These are phyloP conservation scores for Pichia heedii DNA, from an alignment of 805 yeast species.

Conservation along the genomic window DNA sequence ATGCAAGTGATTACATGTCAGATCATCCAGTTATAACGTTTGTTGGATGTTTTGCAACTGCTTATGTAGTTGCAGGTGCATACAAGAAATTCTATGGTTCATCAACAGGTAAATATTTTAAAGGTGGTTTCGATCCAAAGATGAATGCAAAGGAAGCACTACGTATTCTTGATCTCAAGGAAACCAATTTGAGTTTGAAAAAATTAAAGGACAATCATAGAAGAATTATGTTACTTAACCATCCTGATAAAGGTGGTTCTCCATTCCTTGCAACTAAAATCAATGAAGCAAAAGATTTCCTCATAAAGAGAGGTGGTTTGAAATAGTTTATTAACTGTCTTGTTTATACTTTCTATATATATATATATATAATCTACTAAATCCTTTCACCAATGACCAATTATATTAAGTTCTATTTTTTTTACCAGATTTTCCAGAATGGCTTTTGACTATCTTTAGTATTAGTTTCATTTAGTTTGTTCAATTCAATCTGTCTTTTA, in stretches of 20 bases:
- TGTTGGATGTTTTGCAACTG: constrained; percentile 55
- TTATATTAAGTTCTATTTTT: too few relatives aligned
- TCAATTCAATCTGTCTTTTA: constrained; percentile 23
- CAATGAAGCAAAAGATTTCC: constrained; percentile 81
- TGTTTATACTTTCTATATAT: constrained; percentile 7
- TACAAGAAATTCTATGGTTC: constrained; percentile 64
- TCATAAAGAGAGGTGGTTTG: constrained; percentile 53
- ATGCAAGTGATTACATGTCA: constrained; percentile 48
- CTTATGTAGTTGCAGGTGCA: constrained; percentile 57
- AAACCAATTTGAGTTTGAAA: constrained; percentile 50
- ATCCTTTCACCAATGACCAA: too few relatives aligned
- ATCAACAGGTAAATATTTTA: constrained; percentile 52
- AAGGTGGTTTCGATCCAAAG: constrained; percentile 89
- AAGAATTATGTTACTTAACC: constrained; percentile 77
- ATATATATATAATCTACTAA: too few relatives aligned
- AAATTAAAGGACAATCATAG: constrained; percentile 74
- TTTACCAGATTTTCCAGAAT: constrained; percentile 25
- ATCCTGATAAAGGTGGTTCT: constrained; percentile 93
- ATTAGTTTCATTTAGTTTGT: constrained; percentile 9
- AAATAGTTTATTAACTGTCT: constrained; percentile 21
- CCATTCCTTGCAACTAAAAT: constrained; percentile 84
- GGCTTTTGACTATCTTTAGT: constrained; percentile 9
- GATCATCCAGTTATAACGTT: constrained; percentile 73
- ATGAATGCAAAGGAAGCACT: constrained; percentile 87
- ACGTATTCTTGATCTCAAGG: constrained; percentile 69